Percentiles rank a stretch among this genome's conserved stretches.
Conservation (phyloP, 169 alveolate genomes). For the Cryptosporidium sp. region DNA sequence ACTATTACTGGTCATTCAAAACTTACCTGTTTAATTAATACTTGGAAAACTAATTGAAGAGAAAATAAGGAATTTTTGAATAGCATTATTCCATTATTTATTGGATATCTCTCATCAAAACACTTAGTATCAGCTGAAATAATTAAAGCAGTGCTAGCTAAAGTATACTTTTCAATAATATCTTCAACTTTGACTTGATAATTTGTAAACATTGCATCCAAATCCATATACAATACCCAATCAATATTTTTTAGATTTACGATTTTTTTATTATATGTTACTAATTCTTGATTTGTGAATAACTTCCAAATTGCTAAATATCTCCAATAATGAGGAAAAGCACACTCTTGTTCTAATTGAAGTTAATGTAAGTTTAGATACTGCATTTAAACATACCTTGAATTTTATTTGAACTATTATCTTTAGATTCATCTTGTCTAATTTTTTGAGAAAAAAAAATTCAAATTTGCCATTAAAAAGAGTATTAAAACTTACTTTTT, state of each 20-base stretch:
- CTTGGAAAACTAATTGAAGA: constrained; percentile 35
- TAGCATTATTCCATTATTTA: constrained; percentile 76
- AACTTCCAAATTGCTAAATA: constrained; percentile 76
- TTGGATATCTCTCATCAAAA: constrained; percentile 70
- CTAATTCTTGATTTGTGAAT: constrained; percentile 27
- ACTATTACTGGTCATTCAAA: background rate
- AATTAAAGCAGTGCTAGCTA: constrained; percentile 28
- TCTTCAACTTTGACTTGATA: constrained; percentile 48
- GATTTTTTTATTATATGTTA: background rate
- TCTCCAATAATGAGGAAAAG: constrained; percentile 75
- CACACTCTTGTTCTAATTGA: constrained; percentile 14
- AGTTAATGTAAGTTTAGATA: too few species aligned
- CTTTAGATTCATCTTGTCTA: background rate
- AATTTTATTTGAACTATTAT: background rate
- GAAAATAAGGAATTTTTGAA: constrained; percentile 50
- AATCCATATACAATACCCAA: constrained; percentile 76
- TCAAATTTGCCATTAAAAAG: background rate
- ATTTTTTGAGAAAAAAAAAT: background rate
- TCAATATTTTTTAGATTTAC: background rate
- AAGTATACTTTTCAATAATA: constrained; percentile 37
- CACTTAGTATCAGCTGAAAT: constrained; percentile 77
- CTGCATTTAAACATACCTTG: constrained; percentile 32
- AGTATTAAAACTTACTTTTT: constrained; percentile 7
- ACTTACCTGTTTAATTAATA: constrained; percentile 58
- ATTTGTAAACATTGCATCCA: constrained; percentile 77